Base-by-base conservation (phyloP, 2,329 filamentous ascomycete genomes). In the Paraconiothyrium sp. region DNA sequence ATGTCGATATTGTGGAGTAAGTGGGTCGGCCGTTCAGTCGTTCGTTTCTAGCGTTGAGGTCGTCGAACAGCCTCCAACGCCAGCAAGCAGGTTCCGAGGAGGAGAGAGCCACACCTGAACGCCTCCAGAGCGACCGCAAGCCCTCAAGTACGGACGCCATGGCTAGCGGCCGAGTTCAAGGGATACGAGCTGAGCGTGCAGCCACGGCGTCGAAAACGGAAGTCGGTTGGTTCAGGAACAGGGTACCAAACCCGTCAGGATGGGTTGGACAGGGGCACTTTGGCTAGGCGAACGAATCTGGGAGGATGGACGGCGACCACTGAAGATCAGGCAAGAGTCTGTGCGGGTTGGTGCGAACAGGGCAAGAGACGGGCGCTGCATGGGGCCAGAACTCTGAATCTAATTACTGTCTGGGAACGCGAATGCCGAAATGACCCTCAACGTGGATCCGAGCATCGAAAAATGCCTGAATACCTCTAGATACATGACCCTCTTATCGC, bases 131-230 rank as follows among this genome's bases (percentile, higher is more conserved):
- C 61, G 57, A 35, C 54, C 30, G 41, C 54, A 54, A 63, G 57
- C 54, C 54, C 49, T 60, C 57, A 60, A 63, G 59, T 63, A 63
- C 41, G 61, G 27, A 37, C 11, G 35, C 52, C 54, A 41, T 44
- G 9, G 41, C 37, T 49, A 55, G 54, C 52, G 51, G 24, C 20
- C 48, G 46, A 41, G 14, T 14, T 43, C 35, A 22, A 30, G 39
- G 54, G 44, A 60, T 60, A 58, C 61, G 57, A 63, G 61, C 61
- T 63, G 61, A 58, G 35, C 41, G 24, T 49, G 34, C 52, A 57
- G 51, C 43, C 54, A 60, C 54, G 56, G 59, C 32, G 54, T 60
- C 57, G n/a, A 35, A 46, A 48, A 27, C 46, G 57, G 57, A 59
- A 63, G 57, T 46, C 47, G 34, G 41, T 47, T 54, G 57, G 61